phyloP scores from a whole-genome alignment of 805 yeast species.

The Kurtzmaniella fragi region DNA sequence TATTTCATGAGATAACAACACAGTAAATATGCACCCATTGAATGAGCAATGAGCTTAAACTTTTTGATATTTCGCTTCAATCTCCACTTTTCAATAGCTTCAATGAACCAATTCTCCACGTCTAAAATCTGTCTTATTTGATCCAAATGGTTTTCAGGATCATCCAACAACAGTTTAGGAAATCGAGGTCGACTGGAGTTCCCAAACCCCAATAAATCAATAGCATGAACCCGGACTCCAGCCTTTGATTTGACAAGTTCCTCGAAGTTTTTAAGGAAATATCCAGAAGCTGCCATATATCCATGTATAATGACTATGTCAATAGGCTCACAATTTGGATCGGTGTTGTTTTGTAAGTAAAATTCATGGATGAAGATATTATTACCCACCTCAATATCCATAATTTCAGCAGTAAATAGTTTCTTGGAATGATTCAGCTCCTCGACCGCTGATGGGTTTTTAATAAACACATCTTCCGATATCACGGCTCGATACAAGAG shows the following conservation, averaged over 20 bases:
- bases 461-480: conserved; percentile 22
- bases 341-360: conserved; percentile 18
- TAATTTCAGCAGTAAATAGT: conserved; percentile 13
- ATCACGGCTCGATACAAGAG: conserved; percentile 29
- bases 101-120: conserved; percentile 39
- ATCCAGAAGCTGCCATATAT: conserved; percentile 42
- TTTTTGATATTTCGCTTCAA: conserved; percentile 12
- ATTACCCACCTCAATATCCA: conserved; percentile 26
- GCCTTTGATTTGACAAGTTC: conserved; percentile 22
- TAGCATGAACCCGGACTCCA: conserved; percentile 32
- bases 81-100: conserved; percentile 35
- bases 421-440: neutral
- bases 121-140: conserved; percentile 27
- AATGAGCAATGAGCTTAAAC: conserved; percentile 33
- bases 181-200: conserved; percentile 37
- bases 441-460: conserved; percentile 12
- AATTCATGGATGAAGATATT: conserved; percentile 32
- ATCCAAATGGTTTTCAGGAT: conserved; percentile 13
- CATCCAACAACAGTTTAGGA: conserved; percentile 23
- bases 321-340: conserved; percentile 5
- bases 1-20: conserved; percentile 38
- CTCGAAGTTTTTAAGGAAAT: conserved; percentile 35
- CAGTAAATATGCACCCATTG: conserved; percentile 40
- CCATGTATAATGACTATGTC: conserved; percentile 35
- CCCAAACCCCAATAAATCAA: conserved; percentile 41